Percentiles rank a stretch among this genome's conserved stretches.
phyloP scores from a whole-genome alignment of 768 basidiomycete genomes.

The Coprinopsis sp. region DNA sequence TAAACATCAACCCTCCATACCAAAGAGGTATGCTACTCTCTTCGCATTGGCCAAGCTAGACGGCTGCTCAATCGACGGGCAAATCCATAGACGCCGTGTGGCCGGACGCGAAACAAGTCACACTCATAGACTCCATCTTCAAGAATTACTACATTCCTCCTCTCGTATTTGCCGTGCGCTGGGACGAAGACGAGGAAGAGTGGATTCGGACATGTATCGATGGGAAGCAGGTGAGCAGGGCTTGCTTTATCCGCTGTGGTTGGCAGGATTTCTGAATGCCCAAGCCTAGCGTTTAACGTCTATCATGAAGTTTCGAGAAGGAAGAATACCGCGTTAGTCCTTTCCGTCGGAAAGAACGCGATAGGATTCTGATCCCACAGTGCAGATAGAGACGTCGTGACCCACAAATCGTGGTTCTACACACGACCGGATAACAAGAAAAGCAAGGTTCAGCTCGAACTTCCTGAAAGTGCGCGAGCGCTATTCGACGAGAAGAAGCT shows the following conservation, averaged over 20 bases:
- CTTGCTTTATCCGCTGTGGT: constrained; percentile 8
- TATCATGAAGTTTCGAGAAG: constrained; percentile 4
- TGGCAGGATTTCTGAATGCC: background rate
- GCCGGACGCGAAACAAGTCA: constrained; percentile 6
- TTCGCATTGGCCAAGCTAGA: background rate
- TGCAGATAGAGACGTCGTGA: constrained; percentile 51
- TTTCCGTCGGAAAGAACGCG: background rate
- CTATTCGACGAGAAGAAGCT: constrained; percentile 54
- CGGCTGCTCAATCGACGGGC: background rate
- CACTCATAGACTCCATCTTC: constrained; percentile 9
- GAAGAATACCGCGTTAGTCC: constrained; percentile 46
- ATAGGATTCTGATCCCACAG: background rate
- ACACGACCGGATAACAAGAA: constrained; percentile 46
- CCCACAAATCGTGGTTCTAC: constrained; percentile 62
- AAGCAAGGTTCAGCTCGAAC: constrained; percentile 35
- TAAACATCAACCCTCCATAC: constrained; percentile 58
- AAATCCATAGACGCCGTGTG: constrained; percentile 5
- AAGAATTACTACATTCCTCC: constrained; percentile 4
- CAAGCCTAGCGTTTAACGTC: constrained; percentile 6
- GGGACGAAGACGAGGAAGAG: background rate
- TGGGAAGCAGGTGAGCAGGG: constrained; percentile 8
- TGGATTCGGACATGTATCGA: constrained; percentile 4
- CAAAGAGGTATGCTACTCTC: constrained; percentile 9
- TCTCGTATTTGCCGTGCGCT: background rate
- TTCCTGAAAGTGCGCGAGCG: constrained; percentile 50